phyloP scores from a whole-genome alignment of 176 grass and related monocot genomes.

The Oryza australiensis region DNA sequence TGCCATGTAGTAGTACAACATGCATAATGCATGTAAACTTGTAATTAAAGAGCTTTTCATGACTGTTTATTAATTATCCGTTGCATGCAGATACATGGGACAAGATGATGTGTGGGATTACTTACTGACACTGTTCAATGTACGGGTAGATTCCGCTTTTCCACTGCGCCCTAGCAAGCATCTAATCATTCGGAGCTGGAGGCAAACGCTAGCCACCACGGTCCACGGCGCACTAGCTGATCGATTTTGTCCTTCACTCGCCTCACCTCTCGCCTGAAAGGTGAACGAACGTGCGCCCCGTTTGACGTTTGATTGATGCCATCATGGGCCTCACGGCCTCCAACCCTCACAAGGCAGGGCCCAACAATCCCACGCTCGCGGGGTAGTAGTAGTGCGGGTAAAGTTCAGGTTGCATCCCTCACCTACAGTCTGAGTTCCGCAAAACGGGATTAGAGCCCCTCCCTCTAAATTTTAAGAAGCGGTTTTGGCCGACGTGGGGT shows the following conservation, averaged over 20 bases:
- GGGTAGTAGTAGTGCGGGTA: no score
- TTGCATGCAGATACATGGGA: not conserved
- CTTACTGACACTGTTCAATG: not conserved
- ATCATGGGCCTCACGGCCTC: not conserved
- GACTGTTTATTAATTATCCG: not conserved
- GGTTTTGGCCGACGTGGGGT: no score
- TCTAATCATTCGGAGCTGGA: not conserved
- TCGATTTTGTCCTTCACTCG: not conserved
- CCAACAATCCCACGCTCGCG: not conserved
- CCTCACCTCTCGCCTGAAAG: not conserved
- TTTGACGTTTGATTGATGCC: no score
- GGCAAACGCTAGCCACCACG: not conserved
- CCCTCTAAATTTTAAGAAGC: no score
- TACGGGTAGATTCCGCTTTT: not conserved
- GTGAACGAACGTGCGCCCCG: not conserved
- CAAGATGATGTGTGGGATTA: not conserved
- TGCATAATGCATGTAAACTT: not conserved
- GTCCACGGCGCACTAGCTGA: not conserved
- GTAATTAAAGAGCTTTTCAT: not conserved
- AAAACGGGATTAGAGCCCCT: no score
- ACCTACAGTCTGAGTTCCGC: no score
- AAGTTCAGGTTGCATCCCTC: no score
- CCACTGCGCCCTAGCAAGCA: not conserved
- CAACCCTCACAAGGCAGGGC: not conserved
- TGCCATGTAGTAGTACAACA: not conserved